These are phyloP conservation scores for Phytophthora aleatoria DNA, from an alignment of 352 stramenopile genomes.

Conservation along the genomic window DNA sequence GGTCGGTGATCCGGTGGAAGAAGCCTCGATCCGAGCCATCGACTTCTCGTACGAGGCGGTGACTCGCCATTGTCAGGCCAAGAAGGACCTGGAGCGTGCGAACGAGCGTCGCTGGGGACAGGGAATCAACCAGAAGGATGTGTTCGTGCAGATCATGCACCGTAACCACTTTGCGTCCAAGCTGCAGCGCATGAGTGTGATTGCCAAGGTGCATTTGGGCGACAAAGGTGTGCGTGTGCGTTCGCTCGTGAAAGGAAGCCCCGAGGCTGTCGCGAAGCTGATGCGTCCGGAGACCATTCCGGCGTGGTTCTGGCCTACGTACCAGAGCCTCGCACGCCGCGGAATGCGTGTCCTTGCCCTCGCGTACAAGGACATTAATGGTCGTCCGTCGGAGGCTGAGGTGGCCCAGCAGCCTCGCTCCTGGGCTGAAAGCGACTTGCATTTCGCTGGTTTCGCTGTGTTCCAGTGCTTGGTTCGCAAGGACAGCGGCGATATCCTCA, in stretches of 20 bases:
- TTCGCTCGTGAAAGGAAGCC: conserved; percentile 97
- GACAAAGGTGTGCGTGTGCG: conserved; percentile 74
- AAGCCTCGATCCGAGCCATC: conserved; percentile 96
- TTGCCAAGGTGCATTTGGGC: conserved; percentile 89
- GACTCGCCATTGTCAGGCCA: conserved; percentile 76
- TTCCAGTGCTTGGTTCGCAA: conserved; percentile 95
- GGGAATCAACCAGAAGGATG: conserved; percentile 74
- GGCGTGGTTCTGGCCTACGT: conserved; percentile 90
- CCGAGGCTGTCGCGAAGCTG: conserved; percentile 92
- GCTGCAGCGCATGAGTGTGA: conserved; percentile 97
- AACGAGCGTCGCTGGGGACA: conserved; percentile 75
- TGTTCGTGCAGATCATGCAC: conserved; percentile 92
- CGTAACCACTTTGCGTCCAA: conserved; percentile 96
- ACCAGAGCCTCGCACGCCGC: conserved; percentile 80
- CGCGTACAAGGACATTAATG: conserved; percentile 93
- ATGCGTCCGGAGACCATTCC: conserved; percentile 87
- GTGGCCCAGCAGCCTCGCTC: conserved; percentile 83
- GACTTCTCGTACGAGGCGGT: conserved; percentile 89
- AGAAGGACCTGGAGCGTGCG: conserved; percentile 72
- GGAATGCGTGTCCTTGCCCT: conserved; percentile 96
- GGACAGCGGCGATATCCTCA: conserved; percentile 94
- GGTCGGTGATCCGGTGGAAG: conserved; percentile 98
- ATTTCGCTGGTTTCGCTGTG: conserved; percentile 95
- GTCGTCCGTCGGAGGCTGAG: conserved; percentile 66
- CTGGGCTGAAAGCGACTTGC: conserved; percentile 93